Evolutionary conservation across 2,329 filamentous ascomycete species (phyloP), one percentile per base, ranked within the genome.

Genomic region (Botryosphaeria dothidea): DNA sequence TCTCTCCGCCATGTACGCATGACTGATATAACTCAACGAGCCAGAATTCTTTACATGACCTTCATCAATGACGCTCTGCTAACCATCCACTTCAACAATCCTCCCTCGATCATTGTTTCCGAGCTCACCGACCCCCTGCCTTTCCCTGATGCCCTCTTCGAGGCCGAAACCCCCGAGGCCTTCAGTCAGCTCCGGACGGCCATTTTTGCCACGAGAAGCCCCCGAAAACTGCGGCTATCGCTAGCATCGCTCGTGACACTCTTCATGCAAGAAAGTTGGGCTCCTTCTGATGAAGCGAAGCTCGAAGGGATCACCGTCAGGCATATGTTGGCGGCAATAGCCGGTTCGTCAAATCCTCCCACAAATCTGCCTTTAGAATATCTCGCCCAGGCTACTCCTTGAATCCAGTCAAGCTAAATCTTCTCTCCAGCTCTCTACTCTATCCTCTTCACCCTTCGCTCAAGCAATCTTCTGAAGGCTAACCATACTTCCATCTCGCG

Each of bases 101-200:
- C 36, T 1, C 65, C 68, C 2, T 64, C 66, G 13, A 65, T 71
- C 0, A 57, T 66, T 3, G 19, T 69, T 2, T 23, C 52, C 1
- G 68, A 71, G 36, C 65, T 68, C 45, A 17, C 15, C 0, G 41
- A 31, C 17, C 38, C 62, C 17, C 58, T 70, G 4, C 69, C 68
- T 9, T 57, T 66, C 21, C n/a, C 57, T 1, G 66, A 68, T 31
- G 66, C 31, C 2, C 27, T 70, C 2, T 71, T 68, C 9, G 69
- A 70, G 36, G 68, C 66, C 36, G 19, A 64, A 19, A 66, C 62
- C 1, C 3, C 49, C 9, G 41, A 43, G 25, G 31, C 29, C 2
- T 56, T n/a, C 9, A 64, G 64, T 21, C 36, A 3, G 62, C 51
- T 48, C 15, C 63, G 34, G 27, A 41, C 15, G 63, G 66, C 19